phyloP scores from a whole-genome alignment of 495 filamentous ascomycete genomes.

The Sporormia fimetaria region DNA sequence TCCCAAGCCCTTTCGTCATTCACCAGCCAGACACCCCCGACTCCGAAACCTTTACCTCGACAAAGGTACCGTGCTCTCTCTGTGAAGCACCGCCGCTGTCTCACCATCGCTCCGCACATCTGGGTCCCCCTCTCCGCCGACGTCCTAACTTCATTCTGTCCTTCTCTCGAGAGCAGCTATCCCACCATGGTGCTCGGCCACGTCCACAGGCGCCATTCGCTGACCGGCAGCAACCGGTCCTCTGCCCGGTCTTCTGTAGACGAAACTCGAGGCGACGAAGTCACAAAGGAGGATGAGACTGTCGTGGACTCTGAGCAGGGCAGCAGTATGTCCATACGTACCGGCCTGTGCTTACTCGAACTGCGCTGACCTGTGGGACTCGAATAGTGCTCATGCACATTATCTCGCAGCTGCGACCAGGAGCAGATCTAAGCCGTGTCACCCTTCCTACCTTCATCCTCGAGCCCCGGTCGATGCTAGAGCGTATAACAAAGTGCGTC shows the following conservation, averaged over 20 bases:
- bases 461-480: constrained; percentile 93
- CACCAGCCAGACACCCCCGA: too few species aligned
- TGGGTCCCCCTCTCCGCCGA: background rate
- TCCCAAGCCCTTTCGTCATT: too few species aligned
- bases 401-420: constrained; percentile 90
- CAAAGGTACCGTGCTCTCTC: too few species aligned
- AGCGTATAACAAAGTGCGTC: constrained; percentile 87
- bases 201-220: constrained; percentile 27
- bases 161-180: constrained; percentile 1
- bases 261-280: constrained; percentile 33
- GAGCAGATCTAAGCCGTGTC: constrained; percentile 88
- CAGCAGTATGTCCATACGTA: constrained; percentile 42
- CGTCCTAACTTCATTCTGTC: background rate
- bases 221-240: constrained; percentile 39
- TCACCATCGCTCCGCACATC: too few species aligned
- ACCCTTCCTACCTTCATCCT: constrained; percentile 96
- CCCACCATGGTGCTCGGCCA: constrained; percentile 29
- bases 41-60: too few species aligned
- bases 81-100: too few species aligned
- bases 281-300: constrained; percentile 59
- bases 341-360: background rate
- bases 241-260: constrained; percentile 46
- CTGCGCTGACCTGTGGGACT: background rate
- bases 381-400: constrained; percentile 75
- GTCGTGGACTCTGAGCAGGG: constrained; percentile 67